Base-by-base conservation (phyloP, 345 rosid species). In the Populus davidiana region DNA sequence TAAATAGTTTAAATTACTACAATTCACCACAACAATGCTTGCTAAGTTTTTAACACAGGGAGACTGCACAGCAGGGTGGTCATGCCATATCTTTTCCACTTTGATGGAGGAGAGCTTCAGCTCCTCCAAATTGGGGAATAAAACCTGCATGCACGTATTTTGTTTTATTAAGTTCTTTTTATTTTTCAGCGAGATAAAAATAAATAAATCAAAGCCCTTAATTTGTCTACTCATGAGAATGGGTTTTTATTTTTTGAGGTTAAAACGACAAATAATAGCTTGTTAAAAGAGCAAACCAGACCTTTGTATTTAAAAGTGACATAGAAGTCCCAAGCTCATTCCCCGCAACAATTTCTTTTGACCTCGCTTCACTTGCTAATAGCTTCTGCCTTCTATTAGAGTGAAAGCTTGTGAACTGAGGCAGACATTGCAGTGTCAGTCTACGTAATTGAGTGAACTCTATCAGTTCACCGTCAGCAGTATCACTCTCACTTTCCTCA, bases 1-100 rank as follows among this genome's bases (percentile, higher is more conserved):
- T 21, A 82, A 18, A 62, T 56, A 71, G n/a, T 64, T 29, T 25
- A 78, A 59, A 43, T 68, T 56, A 20, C 17, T 12, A 36, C 85
- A 82, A 12, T 49, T 62, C 1, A 25, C 8, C 21, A 78, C 35
- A 3, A 0, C n/a, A 66, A 82, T 59, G 8, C 5, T 4, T 20
- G 73, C 59, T 52, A 75, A 59, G 13, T 68, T 82, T 39, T 44
- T 25, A 54, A 71, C 13, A 5, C 65, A n/a, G 20, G 7, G 33
- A 68, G 38, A 27, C 5, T 8, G 11, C 18, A 3, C 43, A 23
- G 2, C 1, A 11, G 18, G n/a, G 67, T 44, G 59, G 9, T 27
- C n/a, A 1, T 16, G 7, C 84, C 81, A 73, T 38, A 77, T 49
- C 71, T 61, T 68, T 29, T 68, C 63, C 18, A 50, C 16, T 5